A percentile compares a stretch with the other conserved stretches of the same genome.
phyloP scores from a whole-genome alignment of 768 basidiomycete genomes.

The Rhodotorula toruloides region DNA sequence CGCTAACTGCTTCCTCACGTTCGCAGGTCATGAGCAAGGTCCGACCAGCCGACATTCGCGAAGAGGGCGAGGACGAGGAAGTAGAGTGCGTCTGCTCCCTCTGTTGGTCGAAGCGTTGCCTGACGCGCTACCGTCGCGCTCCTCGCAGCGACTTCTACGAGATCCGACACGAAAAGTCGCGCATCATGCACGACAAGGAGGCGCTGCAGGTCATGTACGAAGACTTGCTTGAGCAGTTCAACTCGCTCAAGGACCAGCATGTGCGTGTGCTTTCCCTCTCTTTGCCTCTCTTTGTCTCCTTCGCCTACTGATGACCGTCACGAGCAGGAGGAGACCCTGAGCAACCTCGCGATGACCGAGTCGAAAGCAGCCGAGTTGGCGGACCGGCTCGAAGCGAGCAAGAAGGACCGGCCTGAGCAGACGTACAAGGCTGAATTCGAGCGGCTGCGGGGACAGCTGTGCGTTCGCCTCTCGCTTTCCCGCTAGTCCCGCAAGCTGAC shows the following conservation, averaged over 20 bases:
- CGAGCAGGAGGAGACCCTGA: constrained; percentile 57
- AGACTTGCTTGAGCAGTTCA: constrained; percentile 67
- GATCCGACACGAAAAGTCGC: constrained; percentile 72
- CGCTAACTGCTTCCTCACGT: background rate
- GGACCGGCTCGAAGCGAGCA: background rate
- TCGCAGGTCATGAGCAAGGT: constrained; percentile 71
- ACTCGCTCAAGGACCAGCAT: constrained; percentile 55
- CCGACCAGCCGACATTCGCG: constrained; percentile 49
- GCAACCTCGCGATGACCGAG: background rate
- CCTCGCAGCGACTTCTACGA: constrained; percentile 86
- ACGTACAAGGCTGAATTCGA: constrained; percentile 76
- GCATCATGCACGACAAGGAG: constrained; percentile 75
- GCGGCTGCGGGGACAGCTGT: constrained; percentile 75
- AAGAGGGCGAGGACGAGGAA: constrained; percentile 59
- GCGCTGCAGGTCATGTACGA: constrained; percentile 77
- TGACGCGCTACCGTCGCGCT: background rate
- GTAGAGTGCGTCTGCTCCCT: constrained; percentile 61
- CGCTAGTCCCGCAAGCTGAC: too few species aligned
- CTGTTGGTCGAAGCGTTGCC: background rate
- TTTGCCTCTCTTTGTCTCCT: background rate
- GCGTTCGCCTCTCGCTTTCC: constrained; percentile 48
- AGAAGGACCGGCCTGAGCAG: constrained; percentile 13
- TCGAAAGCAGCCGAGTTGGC: background rate
- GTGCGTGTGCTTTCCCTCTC: constrained; percentile 6
- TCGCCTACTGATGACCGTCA: background rate